A percentile compares a stretch with the other conserved stretches of the same genome.
phyloP scores from a whole-genome alignment of 345 rosid species.

The Cardamine resedifolia region DNA sequence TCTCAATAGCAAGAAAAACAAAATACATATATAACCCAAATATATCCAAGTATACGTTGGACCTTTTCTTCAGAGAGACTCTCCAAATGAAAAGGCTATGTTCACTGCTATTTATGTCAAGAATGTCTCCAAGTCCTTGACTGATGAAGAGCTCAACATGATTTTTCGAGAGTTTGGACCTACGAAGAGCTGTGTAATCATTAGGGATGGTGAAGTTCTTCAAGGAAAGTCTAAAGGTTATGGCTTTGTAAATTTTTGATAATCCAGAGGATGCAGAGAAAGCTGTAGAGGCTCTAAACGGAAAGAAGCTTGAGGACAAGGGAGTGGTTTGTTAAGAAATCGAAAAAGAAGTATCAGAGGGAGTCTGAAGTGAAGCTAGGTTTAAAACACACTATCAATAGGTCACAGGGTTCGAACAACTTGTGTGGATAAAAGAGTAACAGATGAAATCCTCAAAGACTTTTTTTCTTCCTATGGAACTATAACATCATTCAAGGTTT shows the following conservation, averaged over 20 bases:
- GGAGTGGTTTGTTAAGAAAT: conserved; percentile 81
- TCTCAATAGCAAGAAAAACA: background rate
- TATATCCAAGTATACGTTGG: conserved; percentile 55
- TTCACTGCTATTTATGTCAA: conserved; percentile 61
- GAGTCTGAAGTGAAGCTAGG: conserved; percentile 57
- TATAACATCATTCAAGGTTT: conserved; percentile 82
- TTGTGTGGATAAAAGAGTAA: conserved; percentile 70
- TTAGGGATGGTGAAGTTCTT: conserved; percentile 51
- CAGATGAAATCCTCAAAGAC: conserved; percentile 75
- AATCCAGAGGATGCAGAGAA: conserved; percentile 72
- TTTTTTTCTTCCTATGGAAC: conserved; percentile 64
- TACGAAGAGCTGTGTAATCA: conserved; percentile 56
- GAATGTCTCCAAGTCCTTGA: conserved; percentile 53
- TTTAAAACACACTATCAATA: conserved; percentile 58
- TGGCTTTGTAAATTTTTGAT: conserved; percentile 84
- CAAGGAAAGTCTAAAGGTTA: conserved; percentile 67
- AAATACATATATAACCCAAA: too few relatives aligned
- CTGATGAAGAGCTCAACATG: conserved; percentile 49
- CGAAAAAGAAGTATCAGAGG: conserved; percentile 70
- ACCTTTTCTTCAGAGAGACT: conserved; percentile 62
- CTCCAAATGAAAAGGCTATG: conserved; percentile 38
- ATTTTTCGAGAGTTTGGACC: conserved; percentile 57
- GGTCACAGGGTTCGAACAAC: conserved; percentile 57
- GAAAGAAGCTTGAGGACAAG: conserved; percentile 63
- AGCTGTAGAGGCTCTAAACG: conserved; percentile 72